Evolutionary conservation across 768 basidiomycete species (phyloP).

Genomic region (Hebeloma cylindrosporum): DNA sequence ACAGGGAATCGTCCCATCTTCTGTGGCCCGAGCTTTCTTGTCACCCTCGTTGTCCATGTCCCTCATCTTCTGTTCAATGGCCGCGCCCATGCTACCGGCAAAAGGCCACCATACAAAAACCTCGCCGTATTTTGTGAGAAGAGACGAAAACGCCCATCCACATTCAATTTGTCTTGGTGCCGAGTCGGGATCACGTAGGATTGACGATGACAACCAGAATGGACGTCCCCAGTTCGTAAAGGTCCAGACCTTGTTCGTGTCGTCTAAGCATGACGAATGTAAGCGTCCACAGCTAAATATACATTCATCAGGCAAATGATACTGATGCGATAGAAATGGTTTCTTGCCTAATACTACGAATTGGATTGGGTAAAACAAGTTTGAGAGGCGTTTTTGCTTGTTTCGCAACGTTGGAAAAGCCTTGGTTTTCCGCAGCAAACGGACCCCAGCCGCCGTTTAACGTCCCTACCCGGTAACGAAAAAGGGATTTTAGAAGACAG

Average conservation of each 20-base stretch:
- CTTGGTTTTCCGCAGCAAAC: conserved; percentile 44
- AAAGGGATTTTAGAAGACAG: neutral
- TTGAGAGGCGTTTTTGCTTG: conserved; percentile 52
- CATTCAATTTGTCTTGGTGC: conserved; percentile 64
- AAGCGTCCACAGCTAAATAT: conserved; percentile 69
- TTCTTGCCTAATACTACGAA: conserved; percentile 63
- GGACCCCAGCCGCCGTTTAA: conserved; percentile 45
- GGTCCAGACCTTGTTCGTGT: conserved; percentile 62
- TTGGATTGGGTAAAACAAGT: conserved; percentile 56
- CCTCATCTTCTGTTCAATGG: conserved; percentile 37
- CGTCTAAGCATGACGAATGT: conserved; percentile 68
- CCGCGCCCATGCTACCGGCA: conserved; percentile 39
- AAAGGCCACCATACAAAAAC: conserved; percentile 79
- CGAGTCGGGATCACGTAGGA: conserved; percentile 46
- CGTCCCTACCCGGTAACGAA: conserved; percentile 44
- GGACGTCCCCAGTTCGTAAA: conserved; percentile 80
- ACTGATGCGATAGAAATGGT: neutral
- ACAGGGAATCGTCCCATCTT: conserved; percentile 55
- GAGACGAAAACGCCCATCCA: conserved; percentile 79
- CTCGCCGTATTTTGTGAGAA: conserved; percentile 70
- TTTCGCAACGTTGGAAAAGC: conserved; percentile 57
- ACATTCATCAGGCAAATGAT: conserved; percentile 8
- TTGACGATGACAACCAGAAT: conserved; percentile 53
- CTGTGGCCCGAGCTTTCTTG: conserved; percentile 33
- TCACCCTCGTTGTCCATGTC: conserved; percentile 46